These are phyloP conservation scores for Nakazawaea pomicola DNA, from an alignment of 805 yeast species.

Conservation along the genomic window DNA sequence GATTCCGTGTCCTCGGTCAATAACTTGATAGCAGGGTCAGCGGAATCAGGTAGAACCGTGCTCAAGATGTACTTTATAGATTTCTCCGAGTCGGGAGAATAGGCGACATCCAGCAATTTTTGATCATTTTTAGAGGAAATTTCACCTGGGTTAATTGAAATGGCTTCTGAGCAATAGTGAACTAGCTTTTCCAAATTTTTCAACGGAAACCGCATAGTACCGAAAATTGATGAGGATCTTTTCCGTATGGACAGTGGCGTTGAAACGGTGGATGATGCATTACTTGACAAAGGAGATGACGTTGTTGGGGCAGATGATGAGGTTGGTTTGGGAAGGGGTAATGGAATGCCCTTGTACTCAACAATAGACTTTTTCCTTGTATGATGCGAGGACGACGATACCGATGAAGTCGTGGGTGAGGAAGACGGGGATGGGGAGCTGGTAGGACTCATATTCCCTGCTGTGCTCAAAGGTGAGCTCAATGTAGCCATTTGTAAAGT, in stretches of 20 bases:
- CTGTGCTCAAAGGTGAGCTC: conserved; percentile 13
- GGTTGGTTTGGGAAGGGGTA: conserved; percentile 27
- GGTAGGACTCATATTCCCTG: conserved; percentile 19
- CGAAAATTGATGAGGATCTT: conserved; percentile 37
- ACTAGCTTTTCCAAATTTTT: conserved; percentile 52
- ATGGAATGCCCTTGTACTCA: conserved; percentile 57
- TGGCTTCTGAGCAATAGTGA: conserved; percentile 71
- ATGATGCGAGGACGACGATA: conserved; percentile 7
- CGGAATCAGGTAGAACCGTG: conserved; percentile 40
- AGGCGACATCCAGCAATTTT: conserved; percentile 28
- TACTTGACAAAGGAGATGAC: conserved; percentile 14
- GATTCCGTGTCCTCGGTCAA: conserved; percentile 64
- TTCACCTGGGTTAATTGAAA: conserved; percentile 70
- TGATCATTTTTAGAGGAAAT: conserved; percentile 24
- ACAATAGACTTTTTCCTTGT: conserved; percentile 16
- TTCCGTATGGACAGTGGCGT: conserved; percentile 25
- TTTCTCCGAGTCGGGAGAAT: conserved; percentile 56
- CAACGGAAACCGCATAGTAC: conserved; percentile 50
- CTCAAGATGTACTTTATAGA: conserved; percentile 44
- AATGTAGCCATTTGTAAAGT: background rate
- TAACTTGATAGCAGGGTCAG: conserved; percentile 59
- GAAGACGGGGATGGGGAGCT: conserved; percentile 20
- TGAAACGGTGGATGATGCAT: conserved; percentile 17
- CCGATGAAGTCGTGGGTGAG: conserved; percentile 12
- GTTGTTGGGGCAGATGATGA: conserved; percentile 5